Conservation (phyloP, 2,329 filamentous ascomycete genomes). For the Macrophomina pseudophaseolina region DNA sequence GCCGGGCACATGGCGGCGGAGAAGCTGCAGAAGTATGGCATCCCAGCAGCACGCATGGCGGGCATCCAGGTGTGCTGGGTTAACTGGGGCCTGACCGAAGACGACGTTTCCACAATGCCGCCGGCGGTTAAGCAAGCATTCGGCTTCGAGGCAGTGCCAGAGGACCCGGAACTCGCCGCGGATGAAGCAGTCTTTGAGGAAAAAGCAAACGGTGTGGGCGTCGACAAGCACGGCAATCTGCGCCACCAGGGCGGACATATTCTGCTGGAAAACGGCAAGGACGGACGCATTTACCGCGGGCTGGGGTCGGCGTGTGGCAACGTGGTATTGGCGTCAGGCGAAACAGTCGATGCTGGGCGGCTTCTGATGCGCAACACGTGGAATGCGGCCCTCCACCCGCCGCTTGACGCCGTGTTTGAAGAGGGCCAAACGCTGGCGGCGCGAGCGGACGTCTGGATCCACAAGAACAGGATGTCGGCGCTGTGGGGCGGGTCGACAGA, state of each 20-base stretch:
- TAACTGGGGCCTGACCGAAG: conserved; percentile 49
- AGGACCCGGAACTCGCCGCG: conserved; percentile 26
- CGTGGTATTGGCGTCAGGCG: conserved; percentile 32
- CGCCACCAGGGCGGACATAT: conserved; percentile 29
- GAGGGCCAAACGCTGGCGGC: conserved; percentile 30
- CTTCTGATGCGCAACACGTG: conserved; percentile 47
- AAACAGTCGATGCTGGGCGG: conserved; percentile 39
- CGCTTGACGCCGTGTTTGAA: conserved; percentile 41
- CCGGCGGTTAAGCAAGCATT: conserved; percentile 47
- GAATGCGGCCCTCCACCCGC: conserved; percentile 49
- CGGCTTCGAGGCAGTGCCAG: conserved; percentile 36
- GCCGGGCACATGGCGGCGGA: conserved; percentile 37
- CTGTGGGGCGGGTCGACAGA: conserved; percentile 44
- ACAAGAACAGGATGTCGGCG: conserved; percentile 50
- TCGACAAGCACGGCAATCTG: conserved; percentile 40
- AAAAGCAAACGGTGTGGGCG: conserved; percentile 32
- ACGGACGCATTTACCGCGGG: conserved; percentile 36
- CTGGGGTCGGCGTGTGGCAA: conserved; percentile 39
- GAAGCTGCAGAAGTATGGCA: conserved; percentile 40
- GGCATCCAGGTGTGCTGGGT: conserved; percentile 48
- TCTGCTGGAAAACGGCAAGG: conserved; percentile 28
- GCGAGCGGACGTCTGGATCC: conserved; percentile 39
- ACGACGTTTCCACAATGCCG: conserved; percentile 44
- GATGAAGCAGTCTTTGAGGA: neutral
- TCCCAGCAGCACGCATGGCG: conserved; percentile 47